These are phyloP conservation scores for Halteria grandinella DNA, from an alignment of 73 alveolate genomes.

Conservation along the genomic window DNA sequence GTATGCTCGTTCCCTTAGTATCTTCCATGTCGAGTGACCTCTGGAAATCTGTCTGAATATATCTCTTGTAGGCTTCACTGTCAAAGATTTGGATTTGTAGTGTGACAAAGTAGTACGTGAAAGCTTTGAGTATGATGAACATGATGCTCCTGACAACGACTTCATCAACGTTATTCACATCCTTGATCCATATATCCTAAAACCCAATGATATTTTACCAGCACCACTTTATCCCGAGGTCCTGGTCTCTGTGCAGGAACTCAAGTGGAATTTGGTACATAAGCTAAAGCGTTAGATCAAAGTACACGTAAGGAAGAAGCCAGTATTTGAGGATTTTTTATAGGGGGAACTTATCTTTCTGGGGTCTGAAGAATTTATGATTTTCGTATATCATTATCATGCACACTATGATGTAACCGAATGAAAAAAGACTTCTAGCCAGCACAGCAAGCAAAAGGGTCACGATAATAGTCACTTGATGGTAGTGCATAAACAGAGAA, in stretches of 20 bases:
- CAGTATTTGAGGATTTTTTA: slow-evolving; percentile 18
- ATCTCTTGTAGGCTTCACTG: slow-evolving; percentile 24
- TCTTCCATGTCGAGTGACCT: slow-evolving; percentile 32
- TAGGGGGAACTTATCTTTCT: slow-evolving; percentile 26
- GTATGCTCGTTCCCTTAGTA: slow-evolving; percentile 26
- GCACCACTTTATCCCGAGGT: slow-evolving; percentile 35
- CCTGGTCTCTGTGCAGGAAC: slow-evolving; percentile 19
- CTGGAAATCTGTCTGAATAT: slow-evolving; percentile 12
- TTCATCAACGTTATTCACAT: background rate
- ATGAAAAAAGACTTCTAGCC: slow-evolving; percentile 39
- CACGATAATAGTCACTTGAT: slow-evolving; percentile 32
- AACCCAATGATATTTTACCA: slow-evolving; percentile 54
- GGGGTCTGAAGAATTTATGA: slow-evolving; percentile 36
- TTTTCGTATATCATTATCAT: slow-evolving; percentile 47
- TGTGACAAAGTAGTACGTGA: slow-evolving; percentile 45
- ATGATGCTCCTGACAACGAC: slow-evolving; percentile 38
- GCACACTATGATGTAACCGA: slow-evolving; percentile 48
- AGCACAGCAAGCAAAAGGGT: slow-evolving; percentile 35
- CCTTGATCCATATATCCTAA: slow-evolving; percentile 41
- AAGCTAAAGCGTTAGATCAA: slow-evolving; percentile 25
- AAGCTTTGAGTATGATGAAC: slow-evolving; percentile 20
- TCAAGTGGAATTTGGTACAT: slow-evolving; percentile 31
- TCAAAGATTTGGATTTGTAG: slow-evolving; percentile 24
- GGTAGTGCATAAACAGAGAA: slow-evolving; percentile 41
- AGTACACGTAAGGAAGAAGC: slow-evolving; percentile 40